phyloP scores from a whole-genome alignment of 192 early-diverging fungal genomes.

The Borealophlyctis nickersoniae region DNA sequence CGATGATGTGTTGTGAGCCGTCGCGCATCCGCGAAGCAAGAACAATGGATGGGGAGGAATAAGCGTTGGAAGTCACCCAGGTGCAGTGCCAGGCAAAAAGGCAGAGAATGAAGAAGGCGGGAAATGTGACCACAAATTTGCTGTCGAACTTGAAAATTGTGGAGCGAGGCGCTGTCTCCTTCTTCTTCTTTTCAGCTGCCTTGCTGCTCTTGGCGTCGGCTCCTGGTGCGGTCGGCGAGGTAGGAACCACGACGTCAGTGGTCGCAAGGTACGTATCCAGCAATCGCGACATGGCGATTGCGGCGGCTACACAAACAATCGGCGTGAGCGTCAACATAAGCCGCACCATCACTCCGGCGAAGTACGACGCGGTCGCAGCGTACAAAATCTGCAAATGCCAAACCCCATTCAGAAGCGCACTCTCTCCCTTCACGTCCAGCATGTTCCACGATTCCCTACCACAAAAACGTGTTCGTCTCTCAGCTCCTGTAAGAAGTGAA shows the following conservation, averaged over 20 bases:
- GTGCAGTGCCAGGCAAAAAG: conserved; percentile 97
- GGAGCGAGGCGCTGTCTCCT: conserved; percentile 10
- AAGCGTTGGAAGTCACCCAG: conserved; percentile 96
- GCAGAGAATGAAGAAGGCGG: conserved; percentile 67
- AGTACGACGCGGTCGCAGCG: conserved; percentile 96
- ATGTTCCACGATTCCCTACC: conserved; percentile 10
- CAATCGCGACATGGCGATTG: conserved; percentile 83
- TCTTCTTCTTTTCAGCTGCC: conserved; percentile 15
- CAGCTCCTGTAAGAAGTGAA: conserved; percentile 53
- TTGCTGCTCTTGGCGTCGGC: conserved; percentile 33
- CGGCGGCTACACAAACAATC: conserved; percentile 91
- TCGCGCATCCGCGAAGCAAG: conserved; percentile 83
- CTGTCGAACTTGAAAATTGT: conserved; percentile 13
- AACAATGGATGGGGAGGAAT: conserved; percentile 98
- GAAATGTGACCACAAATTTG: conserved; percentile 49
- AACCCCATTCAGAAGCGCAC: neutral
- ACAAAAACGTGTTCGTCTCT: conserved; percentile 97
- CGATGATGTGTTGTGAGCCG: conserved; percentile 94
- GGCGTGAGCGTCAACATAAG: conserved; percentile 98
- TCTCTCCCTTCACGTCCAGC: neutral
- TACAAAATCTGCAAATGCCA: conserved; percentile 84
- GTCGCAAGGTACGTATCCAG: conserved; percentile 79
- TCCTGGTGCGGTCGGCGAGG: conserved; percentile 8
- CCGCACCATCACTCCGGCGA: conserved; percentile 99
- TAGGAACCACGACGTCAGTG: conserved; percentile 22